Evolutionary conservation across 331 rosid genomes (phyloP).

Genomic region (Quercus phellos): DNA sequence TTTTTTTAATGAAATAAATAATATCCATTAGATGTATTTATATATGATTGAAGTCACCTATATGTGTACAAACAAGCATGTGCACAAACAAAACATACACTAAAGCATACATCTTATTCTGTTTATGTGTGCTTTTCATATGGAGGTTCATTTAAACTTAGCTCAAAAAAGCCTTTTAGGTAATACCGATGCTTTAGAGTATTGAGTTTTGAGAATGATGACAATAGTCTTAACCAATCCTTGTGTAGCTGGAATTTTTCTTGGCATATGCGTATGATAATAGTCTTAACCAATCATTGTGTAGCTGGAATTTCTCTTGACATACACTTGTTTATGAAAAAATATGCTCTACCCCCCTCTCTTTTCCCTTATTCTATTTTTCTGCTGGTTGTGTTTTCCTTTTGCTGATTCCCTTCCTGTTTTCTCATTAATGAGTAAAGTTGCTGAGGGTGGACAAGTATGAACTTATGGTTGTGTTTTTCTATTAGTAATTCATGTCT

Average conservation of each 20-base stretch:
- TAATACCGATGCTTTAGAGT: not conserved
- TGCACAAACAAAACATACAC: not conserved
- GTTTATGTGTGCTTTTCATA: not conserved
- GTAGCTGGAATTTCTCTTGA: not conserved
- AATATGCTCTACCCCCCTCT: not conserved
- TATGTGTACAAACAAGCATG: not conserved
- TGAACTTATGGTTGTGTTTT: conserved; percentile 10
- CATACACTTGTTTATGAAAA: not conserved
- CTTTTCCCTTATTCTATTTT: not conserved
- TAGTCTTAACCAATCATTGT: not conserved
- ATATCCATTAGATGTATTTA: not conserved
- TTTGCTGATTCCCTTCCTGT: not conserved
- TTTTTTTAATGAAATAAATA: no score
- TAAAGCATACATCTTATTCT: not conserved
- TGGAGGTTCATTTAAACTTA: not conserved
- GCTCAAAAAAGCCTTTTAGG: not conserved
- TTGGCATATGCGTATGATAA: not conserved
- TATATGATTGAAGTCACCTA: not conserved
- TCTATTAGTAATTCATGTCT: not conserved
- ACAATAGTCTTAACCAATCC: not conserved
- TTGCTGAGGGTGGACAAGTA: conserved; percentile 8
- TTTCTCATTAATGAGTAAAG: not conserved
- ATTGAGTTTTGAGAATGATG: not conserved
- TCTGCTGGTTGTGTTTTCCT: not conserved
- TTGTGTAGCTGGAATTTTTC: not conserved